A percentile compares a stretch with the other conserved stretches of the same genome.
Evolutionary conservation across 2,329 filamentous ascomycete species (phyloP).

Genomic region (Purpureocillium takamizusanense): DNA sequence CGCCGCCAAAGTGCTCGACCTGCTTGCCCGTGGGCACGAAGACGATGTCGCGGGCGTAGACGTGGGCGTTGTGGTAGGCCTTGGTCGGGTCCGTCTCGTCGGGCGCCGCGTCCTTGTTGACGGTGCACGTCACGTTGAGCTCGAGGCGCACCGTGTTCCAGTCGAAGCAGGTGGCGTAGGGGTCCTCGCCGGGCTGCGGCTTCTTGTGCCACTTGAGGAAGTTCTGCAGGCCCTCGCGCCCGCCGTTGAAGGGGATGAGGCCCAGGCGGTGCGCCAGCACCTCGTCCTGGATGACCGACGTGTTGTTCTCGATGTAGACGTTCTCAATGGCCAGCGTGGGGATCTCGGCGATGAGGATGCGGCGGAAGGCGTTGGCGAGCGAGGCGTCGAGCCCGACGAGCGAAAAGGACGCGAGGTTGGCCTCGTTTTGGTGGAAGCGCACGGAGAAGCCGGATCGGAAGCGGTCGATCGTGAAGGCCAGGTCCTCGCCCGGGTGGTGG

Average conservation of each 20-base stretch:
- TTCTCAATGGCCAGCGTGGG: slow-evolving; percentile 90
- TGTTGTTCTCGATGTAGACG: slow-evolving; percentile 93
- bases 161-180: slow-evolving; percentile 55
- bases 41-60: slow-evolving; percentile 69
- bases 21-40: slow-evolving; percentile 73
- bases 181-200: slow-evolving; percentile 52
- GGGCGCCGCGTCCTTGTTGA: slow-evolving; percentile 61
- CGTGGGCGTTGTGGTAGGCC: slow-evolving; percentile 76
- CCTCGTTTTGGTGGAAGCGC: slow-evolving; percentile 75
- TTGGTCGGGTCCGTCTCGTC: slow-evolving; percentile 73
- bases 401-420: slow-evolving; percentile 75
- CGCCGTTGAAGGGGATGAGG: slow-evolving; percentile 79
- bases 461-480: slow-evolving; percentile 65
- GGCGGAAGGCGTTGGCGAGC: slow-evolving; percentile 93
- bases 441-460: slow-evolving; percentile 66
- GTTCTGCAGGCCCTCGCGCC: slow-evolving; percentile 62
- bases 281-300: slow-evolving; percentile 95
- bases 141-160: slow-evolving; percentile 80
- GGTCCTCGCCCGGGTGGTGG: slow-evolving; percentile 82
- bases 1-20: slow-evolving; percentile 56
- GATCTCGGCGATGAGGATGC: slow-evolving; percentile 90
- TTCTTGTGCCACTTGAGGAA: slow-evolving; percentile 79
- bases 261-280: slow-evolving; percentile 86
- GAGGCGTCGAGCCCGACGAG: slow-evolving; percentile 86
- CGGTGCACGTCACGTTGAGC: slow-evolving; percentile 71